These are phyloP conservation scores for Cucurbita pepo DNA, from an alignment of 306 rosid species.

Conservation along the genomic window DNA sequence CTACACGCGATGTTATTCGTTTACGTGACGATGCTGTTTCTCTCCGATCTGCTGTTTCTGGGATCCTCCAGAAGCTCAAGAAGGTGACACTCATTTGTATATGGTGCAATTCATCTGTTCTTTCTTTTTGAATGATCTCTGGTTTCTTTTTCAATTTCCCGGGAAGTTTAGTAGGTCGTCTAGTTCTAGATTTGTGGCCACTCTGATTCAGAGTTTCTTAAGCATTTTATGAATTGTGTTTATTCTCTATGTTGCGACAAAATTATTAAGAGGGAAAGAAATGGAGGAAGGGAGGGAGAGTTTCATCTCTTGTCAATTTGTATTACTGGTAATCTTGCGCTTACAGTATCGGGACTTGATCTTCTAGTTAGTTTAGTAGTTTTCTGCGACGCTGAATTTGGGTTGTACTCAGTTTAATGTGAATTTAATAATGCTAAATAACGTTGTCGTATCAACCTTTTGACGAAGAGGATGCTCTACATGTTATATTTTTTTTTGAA, in stretches of 20 bases:
- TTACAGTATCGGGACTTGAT: not conserved
- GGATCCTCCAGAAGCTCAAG: constrained; percentile 81
- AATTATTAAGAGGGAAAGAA: not conserved
- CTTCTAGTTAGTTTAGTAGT: not conserved
- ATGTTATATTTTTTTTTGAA: not conserved
- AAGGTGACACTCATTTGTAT: constrained; percentile 28
- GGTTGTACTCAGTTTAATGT: not conserved
- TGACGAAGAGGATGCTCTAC: not conserved
- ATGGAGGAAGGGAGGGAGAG: not conserved
- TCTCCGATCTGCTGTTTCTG: constrained; percentile 68
- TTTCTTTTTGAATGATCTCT: not conserved
- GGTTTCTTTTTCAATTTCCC: no score
- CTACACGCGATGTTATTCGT: constrained; percentile 83
- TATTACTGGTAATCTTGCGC: not conserved
- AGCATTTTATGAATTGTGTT: not conserved
- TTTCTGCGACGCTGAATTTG: not conserved
- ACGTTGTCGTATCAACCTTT: not conserved
- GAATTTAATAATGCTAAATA: not conserved
- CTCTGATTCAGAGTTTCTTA: not conserved
- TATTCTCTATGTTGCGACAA: not conserved
- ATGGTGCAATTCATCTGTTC: not conserved
- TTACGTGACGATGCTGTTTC: constrained; percentile 87
- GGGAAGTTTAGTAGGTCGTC: not conserved
- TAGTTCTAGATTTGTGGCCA: not conserved
- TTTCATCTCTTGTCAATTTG: not conserved